Base-by-base conservation (phyloP, 164 flowering plant genomes). In the Dillenia turbinata region DNA sequence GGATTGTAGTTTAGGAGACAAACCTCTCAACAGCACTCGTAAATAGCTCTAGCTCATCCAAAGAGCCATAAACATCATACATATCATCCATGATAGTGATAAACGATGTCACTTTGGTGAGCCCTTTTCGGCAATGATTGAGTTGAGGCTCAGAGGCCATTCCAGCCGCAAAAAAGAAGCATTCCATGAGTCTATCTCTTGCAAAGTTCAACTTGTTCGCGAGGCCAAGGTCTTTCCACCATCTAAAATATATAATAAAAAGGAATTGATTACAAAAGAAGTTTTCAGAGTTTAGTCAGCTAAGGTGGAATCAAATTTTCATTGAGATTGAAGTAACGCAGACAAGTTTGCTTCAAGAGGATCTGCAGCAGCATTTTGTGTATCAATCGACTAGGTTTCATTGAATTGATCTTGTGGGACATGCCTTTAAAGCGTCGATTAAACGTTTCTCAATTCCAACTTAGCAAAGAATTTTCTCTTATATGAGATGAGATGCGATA, bases 161-260 rank as follows among this genome's bases (percentile, higher is more conserved):
- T 46, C 80, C 83, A 6, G 62, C 56, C 0, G 67, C 10, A 77
- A 73, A 75, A n/a, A 71, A 69, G 62, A 67, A 82, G 65, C 68
- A 57, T 50, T 82, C 83, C 74, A 77, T 61, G 8, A 75, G 44
- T 17, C 86, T 72, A 55, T 78, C 79, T 57, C 84, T 74, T 12
- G 71, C 60, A 52, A 78, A 80, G n/a, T 49, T 52, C 72, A 83
- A 52, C 45, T 67, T 71, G 9, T 57, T 63, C 12, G 63, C 67
- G 0, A 83, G 46, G 9, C 69, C 76, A 11, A 77, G 10, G 33
- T 51, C 60, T 12, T 49, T 66, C 87, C 81, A 79, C 83, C 83
- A 79, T 57, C 83, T 75, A 14, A 15, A 47, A 17, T n/a, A 57
- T 44, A 11, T 40, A 4, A 17, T 46, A 59, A 26, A 57, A 40